Conservation (phyloP, 2,329 filamentous ascomycete species). For the Fusarium brevicatenulatum region DNA sequence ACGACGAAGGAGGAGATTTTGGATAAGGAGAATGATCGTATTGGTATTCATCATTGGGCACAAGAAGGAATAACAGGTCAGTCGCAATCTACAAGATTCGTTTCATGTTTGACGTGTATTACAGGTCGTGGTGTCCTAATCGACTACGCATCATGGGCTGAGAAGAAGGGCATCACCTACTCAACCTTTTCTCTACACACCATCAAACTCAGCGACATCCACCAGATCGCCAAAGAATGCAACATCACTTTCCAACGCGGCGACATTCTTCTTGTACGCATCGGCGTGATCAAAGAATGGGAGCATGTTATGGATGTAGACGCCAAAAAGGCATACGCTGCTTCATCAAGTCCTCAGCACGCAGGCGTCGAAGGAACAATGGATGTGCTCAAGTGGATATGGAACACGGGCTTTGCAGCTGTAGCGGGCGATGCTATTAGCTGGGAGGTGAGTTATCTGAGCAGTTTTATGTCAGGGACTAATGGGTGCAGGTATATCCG, state of each 20-base stretch:
- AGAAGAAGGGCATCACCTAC: slow-evolving; percentile 50
- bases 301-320: slow-evolving; percentile 49
- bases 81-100: no score
- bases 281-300: slow-evolving; percentile 60
- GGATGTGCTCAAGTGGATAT: slow-evolving; percentile 65
- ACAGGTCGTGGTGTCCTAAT: slow-evolving; percentile 61
- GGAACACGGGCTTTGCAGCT: slow-evolving; percentile 66
- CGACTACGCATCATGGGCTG: slow-evolving; percentile 60
- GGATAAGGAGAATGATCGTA: slow-evolving; percentile 54
- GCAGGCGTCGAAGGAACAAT: slow-evolving; percentile 60
- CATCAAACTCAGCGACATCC: slow-evolving; percentile 46
- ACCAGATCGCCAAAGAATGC: slow-evolving; percentile 52
- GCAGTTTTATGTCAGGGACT: neutral
- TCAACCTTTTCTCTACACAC: slow-evolving; percentile 53
- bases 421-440: slow-evolving; percentile 65
- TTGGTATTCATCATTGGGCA: slow-evolving; percentile 61
- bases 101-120: fast-evolving
- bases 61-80: slow-evolving; percentile 51
- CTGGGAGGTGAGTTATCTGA: slow-evolving; percentile 58
- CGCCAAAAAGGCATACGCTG: slow-evolving; percentile 51
- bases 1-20: slow-evolving; percentile 57
- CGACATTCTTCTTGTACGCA: slow-evolving; percentile 65
- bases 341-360: slow-evolving; percentile 44
- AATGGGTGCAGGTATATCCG: slow-evolving; percentile 35
- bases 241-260: slow-evolving; percentile 58